phyloP scores from a whole-genome alignment of 2,329 filamentous ascomycete species.

The Plectosphaerella plurivora region DNA sequence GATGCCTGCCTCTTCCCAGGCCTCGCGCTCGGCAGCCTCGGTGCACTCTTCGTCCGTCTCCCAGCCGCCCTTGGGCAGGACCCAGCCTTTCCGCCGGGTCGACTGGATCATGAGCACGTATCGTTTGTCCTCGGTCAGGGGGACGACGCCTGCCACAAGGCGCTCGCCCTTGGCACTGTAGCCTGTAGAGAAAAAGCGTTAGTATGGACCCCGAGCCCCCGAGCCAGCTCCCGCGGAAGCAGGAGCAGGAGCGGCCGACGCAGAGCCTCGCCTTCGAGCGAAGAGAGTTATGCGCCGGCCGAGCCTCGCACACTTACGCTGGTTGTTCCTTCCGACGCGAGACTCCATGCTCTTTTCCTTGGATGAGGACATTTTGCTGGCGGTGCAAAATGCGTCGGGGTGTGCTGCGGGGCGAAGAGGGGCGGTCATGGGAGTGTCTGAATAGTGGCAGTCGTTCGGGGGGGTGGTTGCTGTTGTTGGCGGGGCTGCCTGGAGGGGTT shows the following conservation, averaged over 20 bases:
- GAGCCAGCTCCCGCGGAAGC: conserved; percentile 1
- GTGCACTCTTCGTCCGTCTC: conserved; percentile 88
- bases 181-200: conserved; percentile 51
- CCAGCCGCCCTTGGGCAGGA: conserved; percentile 96
- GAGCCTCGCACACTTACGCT: conserved; percentile 59
- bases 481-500: conserved; percentile 3
- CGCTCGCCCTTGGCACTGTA: conserved; percentile 91
- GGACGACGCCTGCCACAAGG: conserved; percentile 90
- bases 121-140: conserved; percentile 78
- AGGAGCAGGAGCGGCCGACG: background rate
- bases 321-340: conserved; percentile 71
- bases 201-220: conserved; percentile 21
- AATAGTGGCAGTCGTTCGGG: conserved; percentile 3
- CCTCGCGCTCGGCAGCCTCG: conserved; percentile 78
- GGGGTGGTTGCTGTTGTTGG: conserved; percentile 1
- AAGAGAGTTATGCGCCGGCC: conserved; percentile 1
- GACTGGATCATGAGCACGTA: conserved; percentile 93
- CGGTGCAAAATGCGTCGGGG: conserved; percentile 5
- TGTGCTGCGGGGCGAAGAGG: conserved; percentile 2
- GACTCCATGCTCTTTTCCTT: conserved; percentile 63
- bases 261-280: background rate
- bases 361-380: conserved; percentile 10
- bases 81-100: conserved; percentile 86
- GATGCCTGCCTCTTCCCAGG: conserved; percentile 97
- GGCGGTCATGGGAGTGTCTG: conserved; percentile 2